Base-by-base conservation (phyloP, 805 yeast species). In the Lachancea fermentati region DNA sequence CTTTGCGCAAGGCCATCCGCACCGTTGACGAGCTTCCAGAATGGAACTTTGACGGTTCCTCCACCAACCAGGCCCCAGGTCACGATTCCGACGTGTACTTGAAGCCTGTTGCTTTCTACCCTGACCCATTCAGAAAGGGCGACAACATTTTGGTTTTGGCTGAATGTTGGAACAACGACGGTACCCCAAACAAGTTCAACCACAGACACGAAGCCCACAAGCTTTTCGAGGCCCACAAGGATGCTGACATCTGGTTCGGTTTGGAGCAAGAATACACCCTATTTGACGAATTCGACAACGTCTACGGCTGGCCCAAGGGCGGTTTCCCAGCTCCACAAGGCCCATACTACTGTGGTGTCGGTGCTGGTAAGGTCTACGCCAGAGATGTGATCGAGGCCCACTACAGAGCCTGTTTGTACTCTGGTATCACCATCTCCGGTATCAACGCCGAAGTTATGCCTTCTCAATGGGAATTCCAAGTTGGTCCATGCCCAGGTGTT, bases 291-390 rank as follows among this genome's bases (percentile, higher is more conserved):
- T 82, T 68, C 59, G 95, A 85, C 67, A 72, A 82, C 59, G 88
- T 84, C 48, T 93, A 89, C 69, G 97, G 96, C 52, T 93, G 98
- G 98, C 98, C 98, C 69, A 81, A 85, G 75, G 97, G 97, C 58
- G 98, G 97, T 49, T 93, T 78, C 94, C 98, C 98, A 65, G 97
- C 96, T 55, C 97, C 98, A 51, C 98, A 93, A 74, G 98, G 98
- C 54, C 98, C 98, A 48, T 93, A 93, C 84, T 93, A 93, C 81
- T 93, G 98, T 77, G 98, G 97, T 80, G 98, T 93, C 52, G 98
- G 98, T 72, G 78, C 96, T 58, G 96, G 97, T 63, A 89, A 87
- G 74, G 98, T 91, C 50, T 86, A 82, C 67, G 96, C 97, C 62
- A 81, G 98, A 74, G 98, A 93, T 66, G 88, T 91, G 43, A 88